Conservation (phyloP, 352 stramenopile species). For the Phytophthora litchii region DNA sequence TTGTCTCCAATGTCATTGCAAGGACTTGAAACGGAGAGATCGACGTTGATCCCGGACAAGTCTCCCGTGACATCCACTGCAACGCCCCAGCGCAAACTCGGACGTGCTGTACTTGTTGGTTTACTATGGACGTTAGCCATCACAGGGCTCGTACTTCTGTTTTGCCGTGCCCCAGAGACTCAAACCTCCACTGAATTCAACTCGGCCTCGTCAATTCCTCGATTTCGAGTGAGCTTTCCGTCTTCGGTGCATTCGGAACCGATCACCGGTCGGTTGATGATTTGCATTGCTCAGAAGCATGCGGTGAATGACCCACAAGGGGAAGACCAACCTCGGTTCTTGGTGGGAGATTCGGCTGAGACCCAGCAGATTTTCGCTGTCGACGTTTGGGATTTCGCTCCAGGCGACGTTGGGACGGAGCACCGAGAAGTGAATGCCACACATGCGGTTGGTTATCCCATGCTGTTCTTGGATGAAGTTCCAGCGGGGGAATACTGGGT, state of each 20-base stretch:
- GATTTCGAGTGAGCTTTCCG: conserved; percentile 50
- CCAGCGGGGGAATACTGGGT: conserved; percentile 66
- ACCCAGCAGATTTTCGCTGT: conserved; percentile 69
- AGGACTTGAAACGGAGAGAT: conserved; percentile 23
- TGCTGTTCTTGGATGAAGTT: conserved; percentile 48
- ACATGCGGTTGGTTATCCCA: conserved; percentile 50
- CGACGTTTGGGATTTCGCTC: conserved; percentile 59
- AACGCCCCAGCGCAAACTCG: conserved; percentile 12
- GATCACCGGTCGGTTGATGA: conserved; percentile 61
- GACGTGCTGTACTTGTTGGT: neutral
- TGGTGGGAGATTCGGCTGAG: conserved; percentile 50
- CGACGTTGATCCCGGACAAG: conserved; percentile 22
- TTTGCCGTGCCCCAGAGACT: conserved; percentile 2
- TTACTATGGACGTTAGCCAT: conserved; percentile 23
- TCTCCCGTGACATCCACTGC: conserved; percentile 2
- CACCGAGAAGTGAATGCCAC: conserved; percentile 52
- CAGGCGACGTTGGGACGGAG: conserved; percentile 28
- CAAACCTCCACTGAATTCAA: conserved; percentile 3
- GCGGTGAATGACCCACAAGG: conserved; percentile 49
- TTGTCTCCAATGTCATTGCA: conserved; percentile 27
- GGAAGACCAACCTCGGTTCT: conserved; percentile 60
- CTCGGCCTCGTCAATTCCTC: conserved; percentile 17
- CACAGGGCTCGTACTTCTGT: conserved; percentile 13
- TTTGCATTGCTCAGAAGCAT: conserved; percentile 60
- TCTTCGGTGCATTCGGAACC: conserved; percentile 25